phyloP scores from a whole-genome alignment of 2,329 filamentous ascomycete genomes.

The Cladosporium sp. region DNA sequence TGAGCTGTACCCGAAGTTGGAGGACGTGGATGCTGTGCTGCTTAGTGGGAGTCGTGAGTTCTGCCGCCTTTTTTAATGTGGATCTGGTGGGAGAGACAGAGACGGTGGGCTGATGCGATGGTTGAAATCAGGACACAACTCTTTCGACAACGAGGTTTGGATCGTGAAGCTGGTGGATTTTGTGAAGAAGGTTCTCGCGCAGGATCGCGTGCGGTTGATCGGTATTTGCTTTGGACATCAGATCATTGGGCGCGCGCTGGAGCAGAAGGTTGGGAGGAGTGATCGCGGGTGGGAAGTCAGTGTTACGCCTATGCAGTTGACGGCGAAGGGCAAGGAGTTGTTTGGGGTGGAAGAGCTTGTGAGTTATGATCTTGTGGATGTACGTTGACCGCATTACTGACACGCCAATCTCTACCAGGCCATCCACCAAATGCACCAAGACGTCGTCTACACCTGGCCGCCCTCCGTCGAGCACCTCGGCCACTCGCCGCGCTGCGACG shows the following conservation, averaged over 20 bases:
- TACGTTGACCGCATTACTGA: not conserved
- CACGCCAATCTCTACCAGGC: slow-evolving; percentile 45
- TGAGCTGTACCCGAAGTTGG: slow-evolving; percentile 69
- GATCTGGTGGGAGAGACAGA: not conserved
- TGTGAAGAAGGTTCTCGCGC: slow-evolving; percentile 60
- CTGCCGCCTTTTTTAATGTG: too few relatives aligned
- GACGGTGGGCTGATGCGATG: not conserved
- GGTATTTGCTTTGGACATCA: slow-evolving; percentile 89
- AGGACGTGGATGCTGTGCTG: slow-evolving; percentile 77
- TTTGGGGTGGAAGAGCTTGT: slow-evolving; percentile 68
- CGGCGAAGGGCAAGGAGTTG: slow-evolving; percentile 67
- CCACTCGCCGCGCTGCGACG: slow-evolving; percentile 65
- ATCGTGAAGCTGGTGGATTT: slow-evolving; percentile 74
- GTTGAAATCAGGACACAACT: slow-evolving; percentile 61
- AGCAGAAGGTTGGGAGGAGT: slow-evolving; percentile 66
- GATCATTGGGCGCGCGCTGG: slow-evolving; percentile 74
- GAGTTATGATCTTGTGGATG: slow-evolving; percentile 29
- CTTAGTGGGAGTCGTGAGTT: slow-evolving; percentile 63
- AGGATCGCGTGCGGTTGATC: slow-evolving; percentile 68
- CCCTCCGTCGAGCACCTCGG: slow-evolving; percentile 64
- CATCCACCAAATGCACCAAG: slow-evolving; percentile 85
- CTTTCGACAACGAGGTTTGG: slow-evolving; percentile 75
- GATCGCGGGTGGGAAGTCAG: slow-evolving; percentile 79
- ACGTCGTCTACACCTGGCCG: slow-evolving; percentile 69
- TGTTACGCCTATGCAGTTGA: slow-evolving; percentile 69